Evolutionary conservation across 345 rosid genomes (phyloP).

Genomic region (Populus ilicifolia): DNA sequence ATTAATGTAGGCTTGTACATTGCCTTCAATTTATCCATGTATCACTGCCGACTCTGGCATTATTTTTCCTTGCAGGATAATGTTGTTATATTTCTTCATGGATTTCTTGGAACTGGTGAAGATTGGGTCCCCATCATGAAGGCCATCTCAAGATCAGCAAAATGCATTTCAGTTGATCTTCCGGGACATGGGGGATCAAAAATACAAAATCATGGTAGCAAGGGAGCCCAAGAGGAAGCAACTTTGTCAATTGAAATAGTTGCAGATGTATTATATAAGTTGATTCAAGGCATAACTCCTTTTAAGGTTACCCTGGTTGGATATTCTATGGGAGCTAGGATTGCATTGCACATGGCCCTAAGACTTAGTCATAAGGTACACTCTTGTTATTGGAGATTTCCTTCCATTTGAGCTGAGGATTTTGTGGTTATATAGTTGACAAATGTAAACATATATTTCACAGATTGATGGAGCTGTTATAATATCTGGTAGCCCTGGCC

Average conservation of each 20-base stretch:
- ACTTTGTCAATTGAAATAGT: conserved; percentile 56
- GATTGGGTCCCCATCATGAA: conserved; percentile 91
- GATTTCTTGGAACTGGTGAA: conserved; percentile 84
- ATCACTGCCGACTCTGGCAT: not conserved
- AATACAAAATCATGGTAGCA: conserved; percentile 24
- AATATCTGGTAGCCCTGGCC: conserved; percentile 89
- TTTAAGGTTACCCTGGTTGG: conserved; percentile 63
- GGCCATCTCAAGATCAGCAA: conserved; percentile 61
- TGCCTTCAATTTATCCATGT: not conserved
- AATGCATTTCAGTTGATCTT: conserved; percentile 84
- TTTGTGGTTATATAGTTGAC: conserved; percentile 5
- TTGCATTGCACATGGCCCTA: conserved; percentile 77
- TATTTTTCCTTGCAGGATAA: conserved; percentile 41
- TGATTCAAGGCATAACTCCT: conserved; percentile 52
- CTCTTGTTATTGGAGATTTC: conserved; percentile 8
- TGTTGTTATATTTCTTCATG: conserved; percentile 71
- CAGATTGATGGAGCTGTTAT: conserved; percentile 73
- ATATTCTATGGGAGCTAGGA: conserved; percentile 94
- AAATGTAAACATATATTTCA: not conserved
- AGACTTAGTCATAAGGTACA: conserved; percentile 54
- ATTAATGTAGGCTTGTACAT: not conserved
- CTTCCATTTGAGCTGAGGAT: not conserved
- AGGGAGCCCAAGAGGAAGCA: conserved; percentile 23
- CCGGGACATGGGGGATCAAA: conserved; percentile 86
- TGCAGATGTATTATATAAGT: conserved; percentile 37